Evolutionary conservation across 495 filamentous ascomycete species (phyloP), one percentile per base, ranked within the genome.

Genomic region (Aspergillus wentii): DNA sequence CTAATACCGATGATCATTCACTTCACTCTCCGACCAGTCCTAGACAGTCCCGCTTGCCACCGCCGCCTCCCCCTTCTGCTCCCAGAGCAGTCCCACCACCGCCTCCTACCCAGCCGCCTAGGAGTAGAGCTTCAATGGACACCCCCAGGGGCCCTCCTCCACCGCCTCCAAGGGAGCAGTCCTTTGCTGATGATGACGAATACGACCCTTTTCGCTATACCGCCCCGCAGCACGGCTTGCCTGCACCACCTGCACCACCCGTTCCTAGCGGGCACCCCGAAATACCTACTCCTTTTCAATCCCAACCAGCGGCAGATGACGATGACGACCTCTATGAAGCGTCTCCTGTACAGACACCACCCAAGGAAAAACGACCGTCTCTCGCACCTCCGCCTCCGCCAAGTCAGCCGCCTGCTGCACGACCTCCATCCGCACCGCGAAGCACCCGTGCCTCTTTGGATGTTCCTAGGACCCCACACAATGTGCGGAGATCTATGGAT

Each of bases 161-260:
- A 15, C 70, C 64, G 5, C 61, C 68, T 5, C 65, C 68, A 13
- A 52, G 53, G 30, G 66, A 69, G 40, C 59, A 70, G 23, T 62
- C 67, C 5, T 59, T 53, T 16, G 59, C 50, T 20, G 76, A 77
- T 10, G 76, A 85, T 36, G 80, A 85, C 17, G 80, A 86, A 22
- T 86, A 87, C 46, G 84, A 89, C 46, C 81, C 83, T 10, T 86
- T 80, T 47, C 83, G 76, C 40, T 85, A 89, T 43, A 64, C 71
- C 14, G 56, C 68, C 14, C 64, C 80, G 11, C 59, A 58, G 15
- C 62, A 68, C 49, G 57, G 58, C 7, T 29, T 62, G 42, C 60
- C 48, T 38, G 50, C 45, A 31, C 48, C 62, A 36, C 59, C 51
- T 27, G 48, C 39, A 5, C 60, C 61, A 20, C 61, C 56, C 17